phyloP scores from a whole-genome alignment of 2,329 filamentous ascomycete species.

The Beauveria varroae region DNA sequence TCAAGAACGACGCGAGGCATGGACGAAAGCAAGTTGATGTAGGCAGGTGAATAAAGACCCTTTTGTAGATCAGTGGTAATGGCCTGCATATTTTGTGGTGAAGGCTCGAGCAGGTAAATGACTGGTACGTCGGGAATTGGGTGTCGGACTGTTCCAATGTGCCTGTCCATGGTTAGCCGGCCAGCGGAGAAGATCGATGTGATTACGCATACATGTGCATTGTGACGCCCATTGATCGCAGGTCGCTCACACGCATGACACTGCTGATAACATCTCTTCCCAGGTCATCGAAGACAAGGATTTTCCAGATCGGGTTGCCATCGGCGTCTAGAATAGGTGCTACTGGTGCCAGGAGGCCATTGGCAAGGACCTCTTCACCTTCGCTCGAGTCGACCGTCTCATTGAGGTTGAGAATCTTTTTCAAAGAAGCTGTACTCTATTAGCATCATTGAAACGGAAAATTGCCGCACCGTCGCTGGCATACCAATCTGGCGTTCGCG shows the following conservation, averaged over 20 bases:
- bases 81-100: conserved; percentile 65
- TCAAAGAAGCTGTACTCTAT: conserved; percentile 64
- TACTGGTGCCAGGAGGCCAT: conserved; percentile 58
- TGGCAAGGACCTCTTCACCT: conserved; percentile 55
- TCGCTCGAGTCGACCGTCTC: conserved; percentile 55
- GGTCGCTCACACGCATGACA: conserved; percentile 85
- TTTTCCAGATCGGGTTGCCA: conserved; percentile 94
- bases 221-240: conserved; percentile 89
- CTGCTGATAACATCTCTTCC: conserved; percentile 96
- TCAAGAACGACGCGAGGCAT: conserved; percentile 85
- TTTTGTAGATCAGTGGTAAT: conserved; percentile 83
- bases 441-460: not conserved
- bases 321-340: conserved; percentile 79
- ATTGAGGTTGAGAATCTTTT: conserved; percentile 94
- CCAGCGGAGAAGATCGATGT: not conserved
- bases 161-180: conserved; percentile 39
- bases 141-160: conserved; percentile 73
- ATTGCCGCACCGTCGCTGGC: not conserved
- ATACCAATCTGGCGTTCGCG: conserved; percentile 45
- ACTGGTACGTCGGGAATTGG: conserved; percentile 94
- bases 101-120: conserved; percentile 93
- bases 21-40: conserved; percentile 95
- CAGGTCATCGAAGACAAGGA: conserved; percentile 86
- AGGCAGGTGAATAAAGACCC: conserved; percentile 84
- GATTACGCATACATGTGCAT: conserved; percentile 68